A percentile compares a stretch with the other conserved stretches of the same genome.
phyloP scores from a whole-genome alignment of 192 early-diverging fungal species.

The Podila epicladia region DNA sequence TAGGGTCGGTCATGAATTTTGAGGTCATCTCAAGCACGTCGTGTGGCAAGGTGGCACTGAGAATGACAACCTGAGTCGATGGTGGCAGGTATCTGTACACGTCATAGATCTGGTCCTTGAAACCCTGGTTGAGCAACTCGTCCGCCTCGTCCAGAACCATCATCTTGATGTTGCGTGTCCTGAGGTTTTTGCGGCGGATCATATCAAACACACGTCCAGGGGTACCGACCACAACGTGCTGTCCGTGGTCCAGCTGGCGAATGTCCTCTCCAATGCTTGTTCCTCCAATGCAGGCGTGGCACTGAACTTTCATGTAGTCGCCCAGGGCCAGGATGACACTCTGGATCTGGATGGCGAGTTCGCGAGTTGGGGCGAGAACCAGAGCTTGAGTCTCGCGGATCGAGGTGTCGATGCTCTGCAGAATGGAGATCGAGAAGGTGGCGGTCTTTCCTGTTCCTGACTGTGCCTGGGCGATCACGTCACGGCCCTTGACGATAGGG shows the following conservation, averaged over 20 bases:
- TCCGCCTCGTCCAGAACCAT: slow-evolving; percentile 98
- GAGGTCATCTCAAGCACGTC: slow-evolving; percentile 97
- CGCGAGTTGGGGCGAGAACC: slow-evolving; percentile 93
- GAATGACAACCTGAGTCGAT: slow-evolving; percentile 90
- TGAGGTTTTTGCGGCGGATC: slow-evolving; percentile 88
- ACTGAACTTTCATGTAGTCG: slow-evolving; percentile 98
- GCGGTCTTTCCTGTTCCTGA: slow-evolving; percentile 99
- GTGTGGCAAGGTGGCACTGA: slow-evolving; percentile 92
- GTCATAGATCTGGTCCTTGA: slow-evolving; percentile 98
- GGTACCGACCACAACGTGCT: slow-evolving; percentile 95
- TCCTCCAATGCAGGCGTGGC: slow-evolving; percentile 95
- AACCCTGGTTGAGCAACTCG: slow-evolving; percentile 92
- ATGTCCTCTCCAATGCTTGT: slow-evolving; percentile 94
- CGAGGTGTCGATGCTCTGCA: slow-evolving; percentile 91
- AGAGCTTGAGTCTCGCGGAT: slow-evolving; percentile 92
- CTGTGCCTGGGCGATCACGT: slow-evolving; percentile 98
- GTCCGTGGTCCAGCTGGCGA: slow-evolving; percentile 88
- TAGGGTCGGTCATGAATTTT: slow-evolving; percentile 97
- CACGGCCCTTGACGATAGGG: slow-evolving; percentile 87
- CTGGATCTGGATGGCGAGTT: slow-evolving; percentile 97
- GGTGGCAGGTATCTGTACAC: slow-evolving; percentile 94
- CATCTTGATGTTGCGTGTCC: slow-evolving; percentile 91
- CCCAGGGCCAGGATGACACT: slow-evolving; percentile 91
- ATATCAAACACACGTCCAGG: slow-evolving; percentile 98
- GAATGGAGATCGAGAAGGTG: slow-evolving; percentile 93